Evolutionary conservation across 495 filamentous ascomycete species (phyloP).

Genomic region (Evansstolkia leycettana): DNA sequence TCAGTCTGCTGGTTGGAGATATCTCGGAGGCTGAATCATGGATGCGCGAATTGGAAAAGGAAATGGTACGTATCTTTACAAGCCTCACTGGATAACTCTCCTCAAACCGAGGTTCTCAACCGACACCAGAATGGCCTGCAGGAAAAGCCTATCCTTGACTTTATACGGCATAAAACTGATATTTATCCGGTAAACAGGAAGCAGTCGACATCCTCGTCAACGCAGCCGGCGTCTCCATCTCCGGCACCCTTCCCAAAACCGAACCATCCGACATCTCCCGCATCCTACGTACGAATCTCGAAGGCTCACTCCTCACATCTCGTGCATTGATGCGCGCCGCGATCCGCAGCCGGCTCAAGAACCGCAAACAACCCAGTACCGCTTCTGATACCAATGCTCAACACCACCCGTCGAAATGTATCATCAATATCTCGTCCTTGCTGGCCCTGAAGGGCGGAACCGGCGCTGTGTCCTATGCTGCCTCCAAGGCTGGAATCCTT

Average conservation of each 20-base stretch:
- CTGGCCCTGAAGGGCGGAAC: conserved; percentile 48
- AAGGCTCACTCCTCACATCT: conserved; percentile 56
- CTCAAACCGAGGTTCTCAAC: too few species aligned
- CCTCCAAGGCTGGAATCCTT: conserved; percentile 67
- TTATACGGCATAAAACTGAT: too few species aligned
- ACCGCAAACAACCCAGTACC: conserved; percentile 6
- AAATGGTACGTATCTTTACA: conserved; percentile 21
- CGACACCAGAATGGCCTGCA: too few species aligned
- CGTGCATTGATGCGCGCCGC: conserved; percentile 36
- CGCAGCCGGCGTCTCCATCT: conserved; percentile 57
- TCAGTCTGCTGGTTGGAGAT: conserved; percentile 33
- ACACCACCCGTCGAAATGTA: conserved; percentile 34
- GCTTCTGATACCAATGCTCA: neutral
- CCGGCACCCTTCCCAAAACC: conserved; percentile 40
- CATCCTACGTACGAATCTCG: conserved; percentile 56
- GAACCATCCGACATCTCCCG: conserved; percentile 25
- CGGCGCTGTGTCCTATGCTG: conserved; percentile 63
- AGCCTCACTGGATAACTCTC: neutral
- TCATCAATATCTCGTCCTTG: conserved; percentile 72
- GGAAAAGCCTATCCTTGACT: too few species aligned
- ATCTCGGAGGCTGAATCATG: conserved; percentile 32
- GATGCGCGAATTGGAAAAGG: conserved; percentile 28
- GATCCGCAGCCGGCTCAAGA: conserved; percentile 23
- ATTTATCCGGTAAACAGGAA: conserved; percentile 10
- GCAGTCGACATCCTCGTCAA: conserved; percentile 59